Conservation (phyloP, 768 basidiomycete species). For the Leucocoprinus leucothites region DNA sequence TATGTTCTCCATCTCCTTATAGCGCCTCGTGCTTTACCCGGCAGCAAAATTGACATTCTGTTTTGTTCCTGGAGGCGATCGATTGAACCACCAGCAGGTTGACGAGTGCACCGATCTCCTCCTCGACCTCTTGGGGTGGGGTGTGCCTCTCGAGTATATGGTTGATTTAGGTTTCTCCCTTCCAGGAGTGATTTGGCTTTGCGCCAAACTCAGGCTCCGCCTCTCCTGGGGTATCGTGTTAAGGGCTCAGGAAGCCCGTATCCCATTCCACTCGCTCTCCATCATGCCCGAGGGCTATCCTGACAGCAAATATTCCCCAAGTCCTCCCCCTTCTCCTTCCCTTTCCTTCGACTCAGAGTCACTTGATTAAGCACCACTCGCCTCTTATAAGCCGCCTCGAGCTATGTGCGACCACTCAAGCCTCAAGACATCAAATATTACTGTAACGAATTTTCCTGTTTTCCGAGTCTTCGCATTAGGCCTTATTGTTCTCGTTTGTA, state of each 20-base stretch:
- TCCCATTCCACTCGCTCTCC: neutral
- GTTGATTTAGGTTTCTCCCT: constrained; percentile 40
- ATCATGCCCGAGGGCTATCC: neutral
- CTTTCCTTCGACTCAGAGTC: neutral
- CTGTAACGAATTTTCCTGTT: too few relatives aligned
- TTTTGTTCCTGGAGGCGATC: neutral
- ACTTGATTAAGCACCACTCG: too few relatives aligned
- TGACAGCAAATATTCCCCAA: neutral
- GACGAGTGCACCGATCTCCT: constrained; percentile 28
- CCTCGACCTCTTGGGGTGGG: constrained; percentile 57
- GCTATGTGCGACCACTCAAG: too few relatives aligned
- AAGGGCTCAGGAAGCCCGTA: neutral
- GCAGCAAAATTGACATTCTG: too few relatives aligned
- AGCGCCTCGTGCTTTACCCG: too few relatives aligned
- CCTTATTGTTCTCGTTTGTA: too few relatives aligned
- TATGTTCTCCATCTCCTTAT: too few relatives aligned
- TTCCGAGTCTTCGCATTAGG: too few relatives aligned
- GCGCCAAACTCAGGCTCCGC: constrained; percentile 1
- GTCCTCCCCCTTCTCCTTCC: neutral
- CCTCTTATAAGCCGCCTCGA: too few relatives aligned
- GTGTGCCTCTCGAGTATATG: constrained; percentile 47
- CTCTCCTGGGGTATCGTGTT: constrained; percentile 1
- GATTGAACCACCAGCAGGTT: neutral
- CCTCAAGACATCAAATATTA: too few relatives aligned
- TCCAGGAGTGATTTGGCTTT: constrained; percentile 7